phyloP scores from a whole-genome alignment of 768 basidiomycete species.

The Hygrophorus pudorinus region DNA sequence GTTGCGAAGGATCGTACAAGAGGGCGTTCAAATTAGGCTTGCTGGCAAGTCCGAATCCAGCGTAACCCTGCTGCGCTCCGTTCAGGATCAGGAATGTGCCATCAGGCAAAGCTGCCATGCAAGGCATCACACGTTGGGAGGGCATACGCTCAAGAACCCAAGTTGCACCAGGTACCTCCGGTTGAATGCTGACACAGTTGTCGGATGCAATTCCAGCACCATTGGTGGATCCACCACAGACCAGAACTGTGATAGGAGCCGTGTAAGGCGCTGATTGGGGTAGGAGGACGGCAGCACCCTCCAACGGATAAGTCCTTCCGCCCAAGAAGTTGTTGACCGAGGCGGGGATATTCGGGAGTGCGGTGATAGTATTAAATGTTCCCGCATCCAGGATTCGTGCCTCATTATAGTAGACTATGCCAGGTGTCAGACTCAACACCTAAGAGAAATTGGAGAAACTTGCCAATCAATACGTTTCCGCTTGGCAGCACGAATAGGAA shows the following conservation, averaged over 20 bases:
- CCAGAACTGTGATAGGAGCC: slow-evolving; percentile 53
- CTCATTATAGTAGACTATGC: slow-evolving; percentile 67
- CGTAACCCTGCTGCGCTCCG: slow-evolving; percentile 44
- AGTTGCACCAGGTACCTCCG: slow-evolving; percentile 48
- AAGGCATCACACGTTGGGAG: slow-evolving; percentile 61
- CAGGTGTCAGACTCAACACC: neutral
- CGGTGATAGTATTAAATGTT: slow-evolving; percentile 49
- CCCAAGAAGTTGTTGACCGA: slow-evolving; percentile 59
- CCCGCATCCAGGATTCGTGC: slow-evolving; percentile 63
- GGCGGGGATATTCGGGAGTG: slow-evolving; percentile 66
- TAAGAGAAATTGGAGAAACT: slow-evolving; percentile 12
- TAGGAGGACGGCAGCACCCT: slow-evolving; percentile 59
- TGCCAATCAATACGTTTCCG: slow-evolving; percentile 60
- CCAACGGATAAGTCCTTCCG: slow-evolving; percentile 71
- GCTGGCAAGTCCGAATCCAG: slow-evolving; percentile 43
- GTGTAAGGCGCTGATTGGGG: slow-evolving; percentile 69
- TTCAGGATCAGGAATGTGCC: slow-evolving; percentile 53
- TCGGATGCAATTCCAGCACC: slow-evolving; percentile 46
- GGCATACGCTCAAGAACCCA: slow-evolving; percentile 81
- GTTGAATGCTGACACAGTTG: slow-evolving; percentile 62
- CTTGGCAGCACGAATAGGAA: slow-evolving; percentile 67
- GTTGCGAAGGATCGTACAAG: slow-evolving; percentile 42
- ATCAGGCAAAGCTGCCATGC: slow-evolving; percentile 49
- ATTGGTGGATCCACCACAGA: slow-evolving; percentile 69
- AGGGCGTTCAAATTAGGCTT: slow-evolving; percentile 40